phyloP scores from a whole-genome alignment of 2,329 filamentous ascomycete species.

The Phialophora verrucosa region DNA sequence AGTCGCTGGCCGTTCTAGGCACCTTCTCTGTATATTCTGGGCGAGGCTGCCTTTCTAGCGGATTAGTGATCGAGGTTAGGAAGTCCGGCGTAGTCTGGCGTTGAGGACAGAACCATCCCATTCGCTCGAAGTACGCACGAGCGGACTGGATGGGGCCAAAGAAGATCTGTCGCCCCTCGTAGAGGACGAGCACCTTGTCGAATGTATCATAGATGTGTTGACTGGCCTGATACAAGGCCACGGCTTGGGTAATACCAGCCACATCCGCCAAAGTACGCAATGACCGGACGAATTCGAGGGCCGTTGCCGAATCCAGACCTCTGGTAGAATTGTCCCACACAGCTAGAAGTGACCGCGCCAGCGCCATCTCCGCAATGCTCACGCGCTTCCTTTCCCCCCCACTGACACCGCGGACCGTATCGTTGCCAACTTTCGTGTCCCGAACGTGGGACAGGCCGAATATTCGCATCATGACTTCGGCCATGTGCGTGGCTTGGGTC shows the following conservation, averaged over 20 bases:
- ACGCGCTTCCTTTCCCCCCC: conserved; percentile 73
- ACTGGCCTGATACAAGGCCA: conserved; percentile 64
- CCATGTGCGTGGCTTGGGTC: conserved; percentile 15
- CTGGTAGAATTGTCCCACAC: conserved; percentile 60
- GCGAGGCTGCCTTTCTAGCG: conserved; percentile 53
- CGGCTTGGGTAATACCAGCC: conserved; percentile 55
- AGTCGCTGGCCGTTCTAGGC: conserved; percentile 54
- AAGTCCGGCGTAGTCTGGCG: conserved; percentile 70
- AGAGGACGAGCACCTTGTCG: conserved; percentile 72
- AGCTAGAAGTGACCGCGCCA: conserved; percentile 49
- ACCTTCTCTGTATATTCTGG: conserved; percentile 51
- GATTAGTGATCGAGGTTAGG: conserved; percentile 68
- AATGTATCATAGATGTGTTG: conserved; percentile 64
- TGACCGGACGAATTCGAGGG: conserved; percentile 62
- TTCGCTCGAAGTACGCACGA: conserved; percentile 66
- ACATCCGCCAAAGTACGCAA: conserved; percentile 58
- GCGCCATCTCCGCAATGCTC: conserved; percentile 66
- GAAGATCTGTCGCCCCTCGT: conserved; percentile 69
- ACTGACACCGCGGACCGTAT: conserved; percentile 69
- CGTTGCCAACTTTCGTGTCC: conserved; percentile 71
- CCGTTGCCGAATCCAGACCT: conserved; percentile 62
- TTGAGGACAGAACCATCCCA: conserved; percentile 67
- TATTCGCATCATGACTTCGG: conserved; percentile 64
- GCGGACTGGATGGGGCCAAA: conserved; percentile 67
- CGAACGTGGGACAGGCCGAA: conserved; percentile 64